Conservation (phyloP, 208 protist species). For the Crithidia mellificae region DNA sequence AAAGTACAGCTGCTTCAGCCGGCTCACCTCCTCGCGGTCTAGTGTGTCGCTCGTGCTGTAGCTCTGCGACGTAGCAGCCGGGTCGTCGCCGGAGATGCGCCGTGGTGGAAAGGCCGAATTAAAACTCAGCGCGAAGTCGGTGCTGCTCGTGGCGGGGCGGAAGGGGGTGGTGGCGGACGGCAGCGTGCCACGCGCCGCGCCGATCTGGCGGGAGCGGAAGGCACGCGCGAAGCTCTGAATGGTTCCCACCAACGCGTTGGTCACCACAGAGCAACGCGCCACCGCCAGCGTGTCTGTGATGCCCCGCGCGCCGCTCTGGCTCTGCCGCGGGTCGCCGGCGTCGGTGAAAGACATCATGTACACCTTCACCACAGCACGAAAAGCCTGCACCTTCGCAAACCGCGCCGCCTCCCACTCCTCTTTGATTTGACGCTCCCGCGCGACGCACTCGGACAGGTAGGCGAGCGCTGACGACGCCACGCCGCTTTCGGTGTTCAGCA, state of each 20-base stretch:
- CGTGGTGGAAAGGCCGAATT: slow-evolving; percentile 1
- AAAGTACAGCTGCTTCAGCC: slow-evolving; percentile 88
- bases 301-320: background rate
- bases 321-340: background rate
- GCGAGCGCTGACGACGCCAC: slow-evolving; percentile 51
- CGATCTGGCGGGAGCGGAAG: slow-evolving; percentile 44
- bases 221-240: slow-evolving; percentile 73
- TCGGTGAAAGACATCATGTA: slow-evolving; percentile 56
- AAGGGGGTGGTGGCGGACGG: background rate
- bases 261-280: slow-evolving; percentile 76
- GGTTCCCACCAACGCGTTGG: slow-evolving; percentile 62
- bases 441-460: slow-evolving; percentile 61
- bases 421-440: slow-evolving; percentile 57
- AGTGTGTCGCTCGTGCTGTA: slow-evolving; percentile 51
- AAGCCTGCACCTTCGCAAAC: slow-evolving; percentile 57
- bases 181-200: slow-evolving; percentile 10
- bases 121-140: slow-evolving; percentile 15
- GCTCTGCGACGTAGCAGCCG: slow-evolving; percentile 10
- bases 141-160: slow-evolving; percentile 10
- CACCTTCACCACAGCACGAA: slow-evolving; percentile 64
- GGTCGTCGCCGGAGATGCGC: slow-evolving; percentile 7
- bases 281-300: slow-evolving; percentile 48
- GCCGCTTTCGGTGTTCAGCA: slow-evolving; percentile 42
- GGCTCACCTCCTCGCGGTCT: slow-evolving; percentile 59
- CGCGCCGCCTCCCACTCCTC: slow-evolving; percentile 59